phyloP scores from a whole-genome alignment of 371 early-diverging fungal species.

The Mucor sp. region DNA sequence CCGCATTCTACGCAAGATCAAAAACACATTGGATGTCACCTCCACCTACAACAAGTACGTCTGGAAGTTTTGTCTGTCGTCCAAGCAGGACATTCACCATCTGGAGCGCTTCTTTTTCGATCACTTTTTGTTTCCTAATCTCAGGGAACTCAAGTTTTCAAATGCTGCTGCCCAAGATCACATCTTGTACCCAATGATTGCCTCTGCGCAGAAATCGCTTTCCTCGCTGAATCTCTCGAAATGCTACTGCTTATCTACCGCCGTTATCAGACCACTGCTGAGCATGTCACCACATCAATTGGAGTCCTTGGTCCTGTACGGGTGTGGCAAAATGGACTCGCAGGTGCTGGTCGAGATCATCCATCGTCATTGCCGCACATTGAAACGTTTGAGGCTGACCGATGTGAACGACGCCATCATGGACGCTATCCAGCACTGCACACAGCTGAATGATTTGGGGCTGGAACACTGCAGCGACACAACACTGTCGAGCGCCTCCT shows the following conservation, averaged over 20 bases:
- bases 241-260: constrained; percentile 46
- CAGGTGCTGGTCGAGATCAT: constrained; percentile 34
- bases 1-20: constrained; percentile 36
- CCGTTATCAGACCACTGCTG: constrained; percentile 39
- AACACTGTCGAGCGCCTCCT: constrained; percentile 21
- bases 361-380: constrained; percentile 27
- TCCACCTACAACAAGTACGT: constrained; percentile 32
- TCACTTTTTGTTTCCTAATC: constrained; percentile 36
- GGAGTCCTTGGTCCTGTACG: constrained; percentile 38
- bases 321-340: constrained; percentile 41
- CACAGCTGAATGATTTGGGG: constrained; percentile 31
- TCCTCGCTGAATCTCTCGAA: constrained; percentile 41
- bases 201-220: constrained; percentile 22
- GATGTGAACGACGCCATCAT: constrained; percentile 41
- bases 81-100: constrained; percentile 22
- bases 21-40: constrained; percentile 36
- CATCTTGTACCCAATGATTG: constrained; percentile 34
- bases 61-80: constrained; percentile 33
- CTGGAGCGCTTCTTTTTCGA: constrained; percentile 36
- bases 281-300: constrained; percentile 26
- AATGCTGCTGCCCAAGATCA: constrained; percentile 47
- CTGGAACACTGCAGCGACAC: constrained; percentile 40
- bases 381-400: constrained; percentile 36
- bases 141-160: constrained; percentile 40
- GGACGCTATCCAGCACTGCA: constrained; percentile 32